Conservation (phyloP, 2,329 filamentous ascomycete species). For the Neospermospora avenae region DNA sequence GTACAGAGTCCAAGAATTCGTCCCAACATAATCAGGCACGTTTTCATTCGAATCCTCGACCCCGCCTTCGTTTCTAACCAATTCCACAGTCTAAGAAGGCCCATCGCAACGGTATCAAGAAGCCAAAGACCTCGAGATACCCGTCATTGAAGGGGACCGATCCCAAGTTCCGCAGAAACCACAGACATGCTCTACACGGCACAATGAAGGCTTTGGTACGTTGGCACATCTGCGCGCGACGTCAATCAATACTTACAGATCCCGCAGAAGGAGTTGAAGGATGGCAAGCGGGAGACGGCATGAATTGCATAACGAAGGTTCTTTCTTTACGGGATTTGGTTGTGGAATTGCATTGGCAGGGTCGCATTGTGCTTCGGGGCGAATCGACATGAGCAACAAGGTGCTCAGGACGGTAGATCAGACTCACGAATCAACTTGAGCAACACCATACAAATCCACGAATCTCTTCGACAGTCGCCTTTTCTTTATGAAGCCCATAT, state of each 20-base stretch:
- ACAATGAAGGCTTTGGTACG: constrained; percentile 96
- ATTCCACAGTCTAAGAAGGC: constrained; percentile 87
- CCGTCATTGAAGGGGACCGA: constrained; percentile 98
- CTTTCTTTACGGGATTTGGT: constrained; percentile 27
- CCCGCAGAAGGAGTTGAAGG: constrained; percentile 89
- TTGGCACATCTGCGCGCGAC: constrained; percentile 27
- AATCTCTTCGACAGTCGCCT: constrained; percentile 10
- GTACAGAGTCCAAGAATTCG: constrained; percentile 18
- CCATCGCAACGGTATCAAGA: constrained; percentile 99
- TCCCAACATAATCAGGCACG: constrained; percentile 24
- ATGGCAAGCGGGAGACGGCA: constrained; percentile 88
- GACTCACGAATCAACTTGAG: constrained; percentile 30
- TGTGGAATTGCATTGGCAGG: constrained; percentile 31
- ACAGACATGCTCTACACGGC: constrained; percentile 98
- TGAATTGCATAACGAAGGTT: constrained; percentile 45
- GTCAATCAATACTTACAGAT: constrained; percentile 12
- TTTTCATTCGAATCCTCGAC: not conserved
- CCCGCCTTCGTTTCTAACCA: constrained; percentile 4
- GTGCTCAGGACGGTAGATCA: constrained; percentile 30
- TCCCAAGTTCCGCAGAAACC: constrained; percentile 99
- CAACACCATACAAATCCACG: constrained; percentile 24
- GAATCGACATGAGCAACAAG: constrained; percentile 24
- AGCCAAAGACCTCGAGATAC: constrained; percentile 99
- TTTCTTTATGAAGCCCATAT: not conserved
- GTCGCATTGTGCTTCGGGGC: constrained; percentile 27